Base-by-base conservation (phyloP, 306 rosid species). In the Trichosanthes truncata region DNA sequence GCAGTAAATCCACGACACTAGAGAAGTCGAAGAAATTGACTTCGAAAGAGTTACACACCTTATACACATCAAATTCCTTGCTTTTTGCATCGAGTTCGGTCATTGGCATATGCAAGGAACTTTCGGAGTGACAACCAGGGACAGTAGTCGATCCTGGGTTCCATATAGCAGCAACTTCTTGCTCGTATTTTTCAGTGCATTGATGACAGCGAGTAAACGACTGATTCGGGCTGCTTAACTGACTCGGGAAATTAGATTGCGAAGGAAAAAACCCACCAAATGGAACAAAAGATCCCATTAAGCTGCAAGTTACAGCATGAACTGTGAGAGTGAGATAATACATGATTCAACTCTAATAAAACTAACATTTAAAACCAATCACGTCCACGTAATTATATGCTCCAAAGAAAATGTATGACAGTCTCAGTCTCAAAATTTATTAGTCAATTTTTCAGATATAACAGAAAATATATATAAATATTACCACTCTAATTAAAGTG, bases 271-370 rank as follows among this genome's bases (percentile, higher is more conserved):
- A 96, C 31, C 99, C 99, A 15, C 93, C 97, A 76, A 96, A 88
- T 76, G 99, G 99, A 84, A 96, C 93, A 76, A 93, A 96, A 81
- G 99, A 96, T 82, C 97, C 94, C 96, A 96, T 83, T 82, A 96
- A 93, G 85, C 99, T 96, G 99, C 78, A 51, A 49, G 18, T 74
- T 78, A 90, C 86, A 81, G 81, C 68, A 87, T 35, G 83, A 86
- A 86, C 87, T 84, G 87, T 89, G 85, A 87, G 89, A 84, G n/a
- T n/a, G n/a, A n/a, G n/a, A n/a, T n/a, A n/a, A 89, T 84, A 86
- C 26, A 35, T 18, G 72, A 65, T 35, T 61, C 68, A 7, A 63
- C 35, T 15, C 20, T 3, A 23, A 57, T 21, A 18, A 52, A 52
- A 53, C 5, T 1, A 20, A n/a, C 18, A 53, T 5, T 3, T 53